Conservation (phyloP, 1,284 basidiomycete species). For the Spongispora temasekensis region DNA sequence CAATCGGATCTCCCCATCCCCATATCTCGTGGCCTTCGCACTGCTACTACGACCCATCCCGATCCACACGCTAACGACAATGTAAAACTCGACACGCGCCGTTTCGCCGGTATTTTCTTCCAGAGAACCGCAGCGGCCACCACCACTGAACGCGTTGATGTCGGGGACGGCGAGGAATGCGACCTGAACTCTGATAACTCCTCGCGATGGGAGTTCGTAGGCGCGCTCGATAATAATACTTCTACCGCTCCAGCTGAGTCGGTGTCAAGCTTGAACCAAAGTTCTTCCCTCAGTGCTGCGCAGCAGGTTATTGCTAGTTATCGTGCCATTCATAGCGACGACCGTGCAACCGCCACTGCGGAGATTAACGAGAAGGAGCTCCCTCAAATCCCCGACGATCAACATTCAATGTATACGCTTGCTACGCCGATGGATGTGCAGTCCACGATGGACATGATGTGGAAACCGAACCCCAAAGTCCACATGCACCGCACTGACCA, state of each 20-base stretch:
- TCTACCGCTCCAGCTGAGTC: constrained; percentile 5
- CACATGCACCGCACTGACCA: constrained; percentile 36
- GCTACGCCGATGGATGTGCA: constrained; percentile 12
- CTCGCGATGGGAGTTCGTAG: constrained; percentile 16
- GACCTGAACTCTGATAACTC: constrained; percentile 7
- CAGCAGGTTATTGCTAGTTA: constrained; percentile 42
- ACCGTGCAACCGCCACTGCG: background rate
- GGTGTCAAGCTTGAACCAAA: constrained; percentile 1
- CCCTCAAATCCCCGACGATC: constrained; percentile 25
- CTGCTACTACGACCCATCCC: background rate
- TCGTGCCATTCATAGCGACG: constrained; percentile 27
- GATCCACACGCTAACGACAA: constrained; percentile 4
- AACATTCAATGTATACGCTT: constrained; percentile 31
- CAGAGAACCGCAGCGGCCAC: constrained; percentile 7
- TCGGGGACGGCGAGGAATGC: constrained; percentile 15
- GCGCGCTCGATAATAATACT: constrained; percentile 2
- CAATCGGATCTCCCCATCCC: constrained; percentile 5
- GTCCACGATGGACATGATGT: constrained; percentile 32
- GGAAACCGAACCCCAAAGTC: constrained; percentile 36
- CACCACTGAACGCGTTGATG: constrained; percentile 8
- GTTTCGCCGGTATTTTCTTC: constrained; percentile 28
- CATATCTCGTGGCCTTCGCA: constrained; percentile 8
- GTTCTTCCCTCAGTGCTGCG: constrained; percentile 36
- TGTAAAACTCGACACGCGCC: constrained; percentile 25
- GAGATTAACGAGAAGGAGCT: constrained; percentile 17